A percentile compares a stretch with the other conserved stretches of the same genome.
These are phyloP conservation scores for Yamadazyma phyllophila DNA, from an alignment of 805 yeast species.

Conservation along the genomic window DNA sequence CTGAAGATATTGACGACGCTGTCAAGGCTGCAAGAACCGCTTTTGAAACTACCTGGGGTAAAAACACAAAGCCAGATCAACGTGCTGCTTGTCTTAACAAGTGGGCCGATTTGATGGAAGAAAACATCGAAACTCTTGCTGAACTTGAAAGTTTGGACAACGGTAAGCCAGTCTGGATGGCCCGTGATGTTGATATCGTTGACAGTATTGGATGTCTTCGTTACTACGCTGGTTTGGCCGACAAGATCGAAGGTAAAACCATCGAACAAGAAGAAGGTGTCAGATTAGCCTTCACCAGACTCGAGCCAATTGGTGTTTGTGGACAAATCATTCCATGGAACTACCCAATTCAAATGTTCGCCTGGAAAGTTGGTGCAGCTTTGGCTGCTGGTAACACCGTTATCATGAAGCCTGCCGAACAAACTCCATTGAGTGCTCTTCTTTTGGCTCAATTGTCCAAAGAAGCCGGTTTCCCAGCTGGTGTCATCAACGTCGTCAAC, in stretches of 20 bases:
- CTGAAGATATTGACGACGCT: conserved; percentile 53
- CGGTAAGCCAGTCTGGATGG: conserved; percentile 54
- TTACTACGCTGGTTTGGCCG: conserved; percentile 76
- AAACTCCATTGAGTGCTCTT: conserved; percentile 48
- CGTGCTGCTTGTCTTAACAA: conserved; percentile 48
- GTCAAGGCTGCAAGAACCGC: conserved; percentile 53
- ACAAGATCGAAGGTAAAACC: conserved; percentile 62
- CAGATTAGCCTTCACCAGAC: conserved; percentile 36
- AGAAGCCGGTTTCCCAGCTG: conserved; percentile 74
- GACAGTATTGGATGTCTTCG: conserved; percentile 56
- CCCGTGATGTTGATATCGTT: conserved; percentile 53
- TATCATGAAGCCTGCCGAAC: conserved; percentile 48
- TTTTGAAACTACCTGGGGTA: conserved; percentile 44
- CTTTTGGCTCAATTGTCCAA: conserved; percentile 51
- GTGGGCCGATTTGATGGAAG: conserved; percentile 49
- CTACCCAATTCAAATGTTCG: conserved; percentile 49
- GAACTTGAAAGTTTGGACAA: conserved; percentile 58
- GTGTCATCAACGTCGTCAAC: conserved; percentile 46
- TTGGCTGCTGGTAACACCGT: conserved; percentile 49
- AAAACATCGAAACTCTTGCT: conserved; percentile 49
- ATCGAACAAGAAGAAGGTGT: conserved; percentile 58
- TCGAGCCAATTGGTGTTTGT: conserved; percentile 44
- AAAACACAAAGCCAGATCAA: conserved; percentile 41
- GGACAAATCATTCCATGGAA: conserved; percentile 56
- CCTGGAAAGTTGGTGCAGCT: conserved; percentile 49